phyloP scores from a whole-genome alignment of 805 yeast species.

The Yarrowia porcina region DNA sequence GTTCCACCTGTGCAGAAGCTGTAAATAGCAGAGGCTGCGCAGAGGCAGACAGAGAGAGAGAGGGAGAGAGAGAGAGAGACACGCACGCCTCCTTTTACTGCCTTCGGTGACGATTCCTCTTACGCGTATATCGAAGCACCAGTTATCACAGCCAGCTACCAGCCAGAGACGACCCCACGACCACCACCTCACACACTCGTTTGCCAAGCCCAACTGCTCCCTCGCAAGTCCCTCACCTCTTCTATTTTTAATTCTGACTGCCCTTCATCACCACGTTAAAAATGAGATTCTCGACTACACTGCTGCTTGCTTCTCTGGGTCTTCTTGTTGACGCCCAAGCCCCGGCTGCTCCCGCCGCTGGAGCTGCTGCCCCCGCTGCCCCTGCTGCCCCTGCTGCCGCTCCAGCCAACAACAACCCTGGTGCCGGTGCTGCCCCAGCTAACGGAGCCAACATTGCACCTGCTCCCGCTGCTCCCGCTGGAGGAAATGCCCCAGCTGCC shows the following conservation, averaged over 20 bases:
- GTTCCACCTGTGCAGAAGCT: constrained; percentile 2
- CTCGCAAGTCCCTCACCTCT: no score
- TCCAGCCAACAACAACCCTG: not conserved
- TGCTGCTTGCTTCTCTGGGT: not conserved
- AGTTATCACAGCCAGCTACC: not conserved
- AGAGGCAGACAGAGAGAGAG: constrained; percentile 4
- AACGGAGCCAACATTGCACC: not conserved
- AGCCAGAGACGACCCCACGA: not conserved
- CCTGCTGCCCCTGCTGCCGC: not conserved
- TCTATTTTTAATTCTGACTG: not conserved
- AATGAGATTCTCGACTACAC: constrained; percentile 1
- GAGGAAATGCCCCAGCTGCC: not conserved
- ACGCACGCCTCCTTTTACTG: constrained; percentile 5
- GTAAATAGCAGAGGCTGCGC: constrained; percentile 18
- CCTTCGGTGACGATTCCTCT: not conserved
- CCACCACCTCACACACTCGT: not conserved
- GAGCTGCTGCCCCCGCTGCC: not conserved
- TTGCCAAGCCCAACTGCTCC: no score
- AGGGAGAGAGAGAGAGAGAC: not conserved
- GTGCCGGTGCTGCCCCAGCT: constrained; percentile 15
- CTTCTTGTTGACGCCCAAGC: constrained; percentile 16
- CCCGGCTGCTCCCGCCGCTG: not conserved
- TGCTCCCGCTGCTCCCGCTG: constrained; percentile 7
- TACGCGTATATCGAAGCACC: not conserved
- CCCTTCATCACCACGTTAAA: not conserved